Conservation (phyloP, 2,329 filamentous ascomycete genomes). For the Fonsecaea nubica region DNA sequence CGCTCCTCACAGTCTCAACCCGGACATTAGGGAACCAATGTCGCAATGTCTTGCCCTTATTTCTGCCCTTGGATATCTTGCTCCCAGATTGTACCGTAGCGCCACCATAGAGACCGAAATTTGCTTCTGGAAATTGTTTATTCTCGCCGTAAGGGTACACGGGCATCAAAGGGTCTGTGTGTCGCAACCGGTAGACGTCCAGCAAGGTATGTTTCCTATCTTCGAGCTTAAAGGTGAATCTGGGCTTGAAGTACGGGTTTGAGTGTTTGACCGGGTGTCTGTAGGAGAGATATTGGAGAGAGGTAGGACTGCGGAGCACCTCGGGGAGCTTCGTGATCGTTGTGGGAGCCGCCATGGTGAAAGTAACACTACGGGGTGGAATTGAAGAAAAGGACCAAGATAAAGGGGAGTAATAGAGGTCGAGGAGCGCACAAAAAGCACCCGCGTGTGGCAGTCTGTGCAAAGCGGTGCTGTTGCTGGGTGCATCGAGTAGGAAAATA, state of each 20-base stretch:
- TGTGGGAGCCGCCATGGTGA: constrained; percentile 14
- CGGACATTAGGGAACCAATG: constrained; percentile 58
- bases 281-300: constrained; percentile 37
- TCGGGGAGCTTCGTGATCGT: constrained; percentile 33
- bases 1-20: constrained; percentile 54
- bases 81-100: constrained; percentile 56
- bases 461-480: neutral
- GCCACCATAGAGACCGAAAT: constrained; percentile 57
- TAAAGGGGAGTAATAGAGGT: neutral
- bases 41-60: constrained; percentile 57
- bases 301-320: constrained; percentile 36
- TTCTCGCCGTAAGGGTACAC: constrained; percentile 56
- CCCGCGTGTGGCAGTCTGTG: neutral
- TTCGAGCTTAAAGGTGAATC: constrained; percentile 37
- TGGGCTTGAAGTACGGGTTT: constrained; percentile 32
- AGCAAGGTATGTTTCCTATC: constrained; percentile 35
- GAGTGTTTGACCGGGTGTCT: constrained; percentile 22
- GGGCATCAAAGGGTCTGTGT: constrained; percentile 46
- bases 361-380: neutral
- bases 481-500: constrained; percentile 2
- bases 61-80: constrained; percentile 57
- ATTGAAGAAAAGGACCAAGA: neutral
- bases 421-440: constrained; percentile 1
- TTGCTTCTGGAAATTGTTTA: constrained; percentile 53
- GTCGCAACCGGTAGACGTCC: constrained; percentile 22